Evolutionary conservation across 805 yeast genomes (phyloP).

Genomic region (Pichia scutulata): DNA sequence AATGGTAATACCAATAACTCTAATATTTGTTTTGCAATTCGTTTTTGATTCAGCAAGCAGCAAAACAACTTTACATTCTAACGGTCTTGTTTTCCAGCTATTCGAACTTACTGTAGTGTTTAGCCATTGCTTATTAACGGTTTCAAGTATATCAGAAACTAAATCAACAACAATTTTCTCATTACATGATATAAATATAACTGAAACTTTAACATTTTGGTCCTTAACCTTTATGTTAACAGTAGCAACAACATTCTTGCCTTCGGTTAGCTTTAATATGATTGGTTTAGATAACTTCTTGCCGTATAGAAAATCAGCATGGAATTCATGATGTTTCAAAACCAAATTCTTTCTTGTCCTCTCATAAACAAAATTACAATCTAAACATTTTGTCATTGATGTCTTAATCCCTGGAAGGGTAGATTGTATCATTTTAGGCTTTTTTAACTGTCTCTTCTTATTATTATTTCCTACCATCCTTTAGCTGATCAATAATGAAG

Average conservation of each 20-base stretch:
- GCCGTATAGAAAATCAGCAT: background rate
- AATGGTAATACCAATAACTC: slow-evolving; percentile 2
- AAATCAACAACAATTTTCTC: background rate
- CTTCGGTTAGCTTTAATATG: background rate
- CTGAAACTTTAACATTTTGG: background rate
- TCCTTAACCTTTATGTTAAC: background rate
- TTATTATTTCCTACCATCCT: background rate
- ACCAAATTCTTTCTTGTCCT: background rate
- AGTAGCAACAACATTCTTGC: background rate
- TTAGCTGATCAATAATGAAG: background rate
- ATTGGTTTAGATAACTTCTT: background rate
- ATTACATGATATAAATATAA: background rate
- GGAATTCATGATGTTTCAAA: slow-evolving; percentile 1
- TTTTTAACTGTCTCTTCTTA: background rate
- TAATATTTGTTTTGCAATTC: background rate
- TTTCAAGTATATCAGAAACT: background rate
- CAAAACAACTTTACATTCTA: background rate
- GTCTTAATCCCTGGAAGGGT: background rate
- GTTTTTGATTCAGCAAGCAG: background rate
- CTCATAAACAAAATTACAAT: background rate
- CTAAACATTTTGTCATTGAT: background rate
- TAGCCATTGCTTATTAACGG: slow-evolving; percentile 3
- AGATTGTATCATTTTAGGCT: background rate
- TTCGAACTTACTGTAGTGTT: background rate
- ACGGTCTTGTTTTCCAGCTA: background rate